Conservation (phyloP, 805 yeast species). For the Kodamaea lidongshanica region DNA sequence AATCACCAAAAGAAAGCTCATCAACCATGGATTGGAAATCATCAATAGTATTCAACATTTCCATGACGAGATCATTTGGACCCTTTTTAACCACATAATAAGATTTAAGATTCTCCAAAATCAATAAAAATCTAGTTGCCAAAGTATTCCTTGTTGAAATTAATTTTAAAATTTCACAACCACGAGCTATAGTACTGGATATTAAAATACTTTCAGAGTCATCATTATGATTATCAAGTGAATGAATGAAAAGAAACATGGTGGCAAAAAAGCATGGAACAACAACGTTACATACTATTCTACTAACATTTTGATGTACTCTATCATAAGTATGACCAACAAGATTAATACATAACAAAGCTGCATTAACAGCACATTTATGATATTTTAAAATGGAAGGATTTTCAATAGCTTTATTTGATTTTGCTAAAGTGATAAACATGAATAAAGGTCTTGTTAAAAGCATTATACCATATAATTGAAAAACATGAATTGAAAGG, state of each 20-base stretch:
- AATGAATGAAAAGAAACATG: constrained; percentile 8
- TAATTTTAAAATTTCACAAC: too few relatives aligned
- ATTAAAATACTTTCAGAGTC: constrained; percentile 9
- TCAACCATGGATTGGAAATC: too few relatives aligned
- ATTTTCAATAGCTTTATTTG: not conserved
- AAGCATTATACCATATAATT: constrained; percentile 6
- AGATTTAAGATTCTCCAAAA: too few relatives aligned
- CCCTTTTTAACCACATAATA: too few relatives aligned
- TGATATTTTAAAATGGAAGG: too few relatives aligned
- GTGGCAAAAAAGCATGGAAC: constrained; percentile 13
- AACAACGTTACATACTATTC: constrained; percentile 12
- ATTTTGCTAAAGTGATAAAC: constrained; percentile 2
- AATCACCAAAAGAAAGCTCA: too few relatives aligned
- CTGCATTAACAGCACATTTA: constrained; percentile 13
- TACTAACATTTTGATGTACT: constrained; percentile 4
- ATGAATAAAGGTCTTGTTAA: constrained; percentile 7
- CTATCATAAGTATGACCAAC: constrained; percentile 12
- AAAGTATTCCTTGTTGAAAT: too few relatives aligned
- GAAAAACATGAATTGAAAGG: constrained; percentile 5
- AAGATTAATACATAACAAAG: constrained; percentile 13
- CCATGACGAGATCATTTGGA: too few relatives aligned
- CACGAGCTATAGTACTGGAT: too few relatives aligned
- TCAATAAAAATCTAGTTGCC: too few relatives aligned
- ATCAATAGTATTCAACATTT: too few relatives aligned
- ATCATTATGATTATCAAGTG: constrained; percentile 5